Conservation (phyloP, 2,329 filamentous ascomycete genomes). For the Lachnellula hyalina region DNA sequence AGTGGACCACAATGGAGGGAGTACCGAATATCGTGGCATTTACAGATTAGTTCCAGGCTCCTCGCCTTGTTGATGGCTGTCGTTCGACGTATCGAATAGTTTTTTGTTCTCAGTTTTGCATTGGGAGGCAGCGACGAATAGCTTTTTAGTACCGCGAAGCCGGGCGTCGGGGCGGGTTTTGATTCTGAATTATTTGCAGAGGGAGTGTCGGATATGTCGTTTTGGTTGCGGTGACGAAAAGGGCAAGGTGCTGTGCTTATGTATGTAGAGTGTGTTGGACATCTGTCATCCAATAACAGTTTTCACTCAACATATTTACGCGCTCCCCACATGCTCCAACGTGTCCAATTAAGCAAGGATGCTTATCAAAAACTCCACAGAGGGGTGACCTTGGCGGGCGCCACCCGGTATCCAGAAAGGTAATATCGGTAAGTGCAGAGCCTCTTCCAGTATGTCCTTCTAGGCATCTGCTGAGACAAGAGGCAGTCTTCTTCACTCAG, state of each 20-base stretch:
- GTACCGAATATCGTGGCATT: too few relatives aligned
- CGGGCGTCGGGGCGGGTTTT: constrained; percentile 5
- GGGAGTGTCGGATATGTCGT: not conserved
- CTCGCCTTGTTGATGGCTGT: not conserved
- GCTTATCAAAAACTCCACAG: not conserved
- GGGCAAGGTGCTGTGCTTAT: constrained; percentile 4
- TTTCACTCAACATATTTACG: constrained; percentile 1
- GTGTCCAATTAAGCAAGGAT: not conserved
- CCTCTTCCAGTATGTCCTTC: not conserved
- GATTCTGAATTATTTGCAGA: not conserved
- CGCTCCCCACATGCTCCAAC: not conserved
- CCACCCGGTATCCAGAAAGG: not conserved
- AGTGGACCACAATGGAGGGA: not conserved
- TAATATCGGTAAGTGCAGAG: not conserved
- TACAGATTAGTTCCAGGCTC: constrained; percentile 1
- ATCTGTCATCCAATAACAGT: constrained; percentile 11
- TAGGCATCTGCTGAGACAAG: not conserved
- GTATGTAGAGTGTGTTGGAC: constrained; percentile 1
- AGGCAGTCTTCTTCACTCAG: not conserved
- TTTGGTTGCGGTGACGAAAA: constrained; percentile 6
- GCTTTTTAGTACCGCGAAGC: not conserved
- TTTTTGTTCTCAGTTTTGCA: not conserved
- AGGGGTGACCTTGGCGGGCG: not conserved
- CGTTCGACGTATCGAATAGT: not conserved
- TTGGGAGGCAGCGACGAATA: not conserved